Evolutionary conservation across 2,329 filamentous ascomycete genomes (phyloP).

Genomic region (Thielaviopsis euricoi): DNA sequence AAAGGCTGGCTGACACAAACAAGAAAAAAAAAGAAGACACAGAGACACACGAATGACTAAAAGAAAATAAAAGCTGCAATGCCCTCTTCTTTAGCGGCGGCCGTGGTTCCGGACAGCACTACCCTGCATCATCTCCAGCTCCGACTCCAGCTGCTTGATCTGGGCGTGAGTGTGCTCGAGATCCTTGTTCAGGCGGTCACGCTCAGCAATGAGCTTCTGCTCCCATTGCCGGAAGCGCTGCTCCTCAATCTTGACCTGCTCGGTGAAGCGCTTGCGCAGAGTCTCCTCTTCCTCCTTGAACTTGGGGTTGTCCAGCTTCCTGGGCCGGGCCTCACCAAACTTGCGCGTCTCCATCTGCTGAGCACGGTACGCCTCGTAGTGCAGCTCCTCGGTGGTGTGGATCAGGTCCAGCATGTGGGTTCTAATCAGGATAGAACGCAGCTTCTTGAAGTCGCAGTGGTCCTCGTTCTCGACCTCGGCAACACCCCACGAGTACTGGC

Average conservation of each 20-base stretch:
- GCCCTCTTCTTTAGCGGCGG: conserved; percentile 48
- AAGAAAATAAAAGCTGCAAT: background rate
- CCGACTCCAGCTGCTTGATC: conserved; percentile 81
- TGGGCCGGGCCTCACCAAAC: conserved; percentile 90
- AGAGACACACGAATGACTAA: conserved; percentile 1
- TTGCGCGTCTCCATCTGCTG: conserved; percentile 99
- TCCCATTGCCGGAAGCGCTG: conserved; percentile 99
- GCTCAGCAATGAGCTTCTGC: conserved; percentile 98
- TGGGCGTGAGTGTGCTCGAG: conserved; percentile 91
- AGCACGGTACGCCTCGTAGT: conserved; percentile 98
- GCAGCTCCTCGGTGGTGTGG: conserved; percentile 96
- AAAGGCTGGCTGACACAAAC: background rate
- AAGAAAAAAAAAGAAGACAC: background rate
- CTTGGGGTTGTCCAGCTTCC: conserved; percentile 99
- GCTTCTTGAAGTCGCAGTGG: conserved; percentile 99
- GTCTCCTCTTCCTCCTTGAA: conserved; percentile 99
- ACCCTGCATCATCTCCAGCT: conserved; percentile 88
- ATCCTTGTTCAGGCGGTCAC: conserved; percentile 98
- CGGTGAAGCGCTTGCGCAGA: conserved; percentile 95
- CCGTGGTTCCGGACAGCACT: conserved; percentile 80
- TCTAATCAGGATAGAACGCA: conserved; percentile 94
- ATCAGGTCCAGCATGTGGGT: conserved; percentile 99
- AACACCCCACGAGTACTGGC: conserved; percentile 98
- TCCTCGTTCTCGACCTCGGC: conserved; percentile 99
- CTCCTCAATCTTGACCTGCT: conserved; percentile 99